A percentile compares a stretch with the other conserved stretches of the same genome.
phyloP scores from a whole-genome alignment of 1,284 basidiomycete genomes.

The Austroboletus novae-zelandiae region DNA sequence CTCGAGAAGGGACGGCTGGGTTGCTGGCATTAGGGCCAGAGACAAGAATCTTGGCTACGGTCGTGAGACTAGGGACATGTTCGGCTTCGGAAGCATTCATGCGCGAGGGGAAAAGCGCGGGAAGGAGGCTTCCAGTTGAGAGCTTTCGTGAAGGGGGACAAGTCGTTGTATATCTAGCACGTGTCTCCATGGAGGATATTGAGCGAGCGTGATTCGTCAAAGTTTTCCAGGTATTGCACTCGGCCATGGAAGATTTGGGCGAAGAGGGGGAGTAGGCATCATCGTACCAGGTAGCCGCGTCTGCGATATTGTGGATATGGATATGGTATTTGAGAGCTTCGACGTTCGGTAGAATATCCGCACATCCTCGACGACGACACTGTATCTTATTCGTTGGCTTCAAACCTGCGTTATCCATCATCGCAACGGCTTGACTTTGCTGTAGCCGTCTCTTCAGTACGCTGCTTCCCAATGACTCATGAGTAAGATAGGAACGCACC shows the following conservation, averaged over 20 bases:
- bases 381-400: constrained; percentile 32
- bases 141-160: constrained; percentile 12
- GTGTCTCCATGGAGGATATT: constrained; percentile 11
- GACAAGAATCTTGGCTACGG: constrained; percentile 10
- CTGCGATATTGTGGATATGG: constrained; percentile 56
- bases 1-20: neutral
- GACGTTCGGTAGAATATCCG: constrained; percentile 44
- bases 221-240: neutral
- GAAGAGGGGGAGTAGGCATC: neutral
- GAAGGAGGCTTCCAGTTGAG: constrained; percentile 14
- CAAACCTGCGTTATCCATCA: constrained; percentile 33
- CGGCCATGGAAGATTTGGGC: neutral
- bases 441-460: constrained; percentile 21
- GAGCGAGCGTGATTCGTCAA: constrained; percentile 18
- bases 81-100: constrained; percentile 1
- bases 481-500: constrained; percentile 30
- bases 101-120: constrained; percentile 14
- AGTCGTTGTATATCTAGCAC: neutral
- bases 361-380: constrained; percentile 54
- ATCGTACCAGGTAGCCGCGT: constrained; percentile 11
- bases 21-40: constrained; percentile 4
- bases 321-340: constrained; percentile 55
- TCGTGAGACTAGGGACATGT: constrained; percentile 9
- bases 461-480: neutral
- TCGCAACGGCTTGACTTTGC: constrained; percentile 42